A percentile compares a stretch with the other conserved stretches of the same genome.
phyloP scores from a whole-genome alignment of 257 asterid species.

The Salvia splendens region DNA sequence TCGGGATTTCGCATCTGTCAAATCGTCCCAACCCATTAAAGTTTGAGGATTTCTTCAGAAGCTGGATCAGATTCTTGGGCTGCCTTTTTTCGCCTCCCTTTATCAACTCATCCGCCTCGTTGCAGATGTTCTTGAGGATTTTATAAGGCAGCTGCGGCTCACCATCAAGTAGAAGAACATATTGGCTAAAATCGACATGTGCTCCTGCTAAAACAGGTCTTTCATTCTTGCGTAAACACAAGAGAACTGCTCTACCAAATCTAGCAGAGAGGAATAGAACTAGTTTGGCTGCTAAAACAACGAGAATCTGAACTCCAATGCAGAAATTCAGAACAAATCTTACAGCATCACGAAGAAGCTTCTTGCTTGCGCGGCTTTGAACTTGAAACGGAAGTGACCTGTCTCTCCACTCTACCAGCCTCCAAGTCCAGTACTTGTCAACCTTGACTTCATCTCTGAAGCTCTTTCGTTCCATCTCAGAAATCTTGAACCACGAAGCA shows the following conservation, averaged over 20 bases:
- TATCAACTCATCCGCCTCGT: background rate
- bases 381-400: background rate
- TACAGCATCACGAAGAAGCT: background rate
- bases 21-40: background rate
- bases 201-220: background rate
- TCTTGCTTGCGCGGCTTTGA: background rate
- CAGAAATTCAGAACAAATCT: background rate
- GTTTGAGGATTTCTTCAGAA: background rate
- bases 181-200: background rate
- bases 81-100: background rate
- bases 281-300: background rate
- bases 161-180: conserved; percentile 2
- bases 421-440: conserved; percentile 9
- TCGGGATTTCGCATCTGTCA: background rate
- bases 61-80: background rate
- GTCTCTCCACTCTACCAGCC: conserved; percentile 8
- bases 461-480: background rate
- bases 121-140: background rate
- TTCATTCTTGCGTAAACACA: background rate
- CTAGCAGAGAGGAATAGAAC: background rate
- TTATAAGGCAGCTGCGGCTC: background rate
- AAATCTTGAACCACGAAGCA: background rate
- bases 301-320: background rate
- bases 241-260: too few species aligned
- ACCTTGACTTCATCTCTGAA: background rate